Evolutionary conservation across 441 rosid species (phyloP).

Genomic region (Populus hybrid): DNA sequence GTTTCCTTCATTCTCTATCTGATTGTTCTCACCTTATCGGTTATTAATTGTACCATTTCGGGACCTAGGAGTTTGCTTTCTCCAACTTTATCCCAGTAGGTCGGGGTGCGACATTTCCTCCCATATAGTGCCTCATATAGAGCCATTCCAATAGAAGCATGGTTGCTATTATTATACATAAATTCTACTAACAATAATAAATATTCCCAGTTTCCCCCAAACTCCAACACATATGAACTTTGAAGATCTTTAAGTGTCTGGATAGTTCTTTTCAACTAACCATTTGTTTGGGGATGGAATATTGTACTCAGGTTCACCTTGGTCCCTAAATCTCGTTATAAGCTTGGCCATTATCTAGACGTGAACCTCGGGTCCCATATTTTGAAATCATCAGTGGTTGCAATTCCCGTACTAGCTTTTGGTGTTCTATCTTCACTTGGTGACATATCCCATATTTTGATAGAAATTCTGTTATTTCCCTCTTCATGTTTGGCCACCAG

Average conservation of each 20-base stretch:
- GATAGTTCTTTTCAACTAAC: too few species aligned
- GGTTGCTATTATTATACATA: not conserved
- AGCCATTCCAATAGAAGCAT: not conserved
- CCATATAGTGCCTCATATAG: not conserved
- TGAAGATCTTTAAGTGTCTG: too few species aligned
- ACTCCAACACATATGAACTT: too few species aligned
- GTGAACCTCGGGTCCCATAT: too few species aligned
- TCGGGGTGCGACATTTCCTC: not conserved
- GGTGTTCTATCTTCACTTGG: not conserved
- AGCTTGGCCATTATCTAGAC: too few species aligned
- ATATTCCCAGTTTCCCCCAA: too few species aligned
- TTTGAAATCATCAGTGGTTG: not conserved
- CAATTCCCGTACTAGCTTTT: not conserved
- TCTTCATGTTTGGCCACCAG: too few species aligned
- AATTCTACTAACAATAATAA: not conserved
- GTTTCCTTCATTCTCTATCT: not conserved
- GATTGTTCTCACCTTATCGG: not conserved
- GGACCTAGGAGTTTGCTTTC: too few species aligned
- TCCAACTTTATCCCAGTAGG: not conserved
- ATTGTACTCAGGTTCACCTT: too few species aligned
- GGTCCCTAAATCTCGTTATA: too few species aligned
- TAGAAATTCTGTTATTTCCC: too few species aligned
- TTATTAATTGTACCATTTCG: not conserved
- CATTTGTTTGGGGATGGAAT: too few species aligned
- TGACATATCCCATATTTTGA: not conserved